phyloP scores from a whole-genome alignment of 352 stramenopile genomes.

The Phytophthora fragariaefolia region DNA sequence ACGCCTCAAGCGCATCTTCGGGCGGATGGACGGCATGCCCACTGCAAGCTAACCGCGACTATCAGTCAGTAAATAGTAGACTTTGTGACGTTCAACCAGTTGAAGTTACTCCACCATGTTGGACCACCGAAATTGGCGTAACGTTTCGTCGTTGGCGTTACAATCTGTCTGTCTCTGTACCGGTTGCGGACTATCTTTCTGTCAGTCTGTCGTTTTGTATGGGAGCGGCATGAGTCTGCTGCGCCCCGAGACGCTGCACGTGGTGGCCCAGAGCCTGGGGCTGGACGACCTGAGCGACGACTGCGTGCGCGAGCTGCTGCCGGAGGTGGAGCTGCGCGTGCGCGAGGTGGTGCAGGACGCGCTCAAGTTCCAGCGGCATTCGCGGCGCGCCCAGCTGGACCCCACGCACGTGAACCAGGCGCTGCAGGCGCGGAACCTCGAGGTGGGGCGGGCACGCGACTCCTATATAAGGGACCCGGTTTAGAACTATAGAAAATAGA shows the following conservation, averaged over 20 bases:
- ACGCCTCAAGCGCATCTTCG: slow-evolving; percentile 78
- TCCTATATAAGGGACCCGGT: neutral
- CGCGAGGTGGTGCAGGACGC: slow-evolving; percentile 86
- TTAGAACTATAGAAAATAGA: neutral
- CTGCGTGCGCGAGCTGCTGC: slow-evolving; percentile 71
- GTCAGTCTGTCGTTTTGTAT: slow-evolving; percentile 27
- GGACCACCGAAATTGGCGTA: neutral
- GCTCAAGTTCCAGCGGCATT: slow-evolving; percentile 85
- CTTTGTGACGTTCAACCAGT: neutral
- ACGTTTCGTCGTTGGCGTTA: neutral
- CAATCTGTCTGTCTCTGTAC: neutral
- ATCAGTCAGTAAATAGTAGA: neutral
- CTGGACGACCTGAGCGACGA: slow-evolving; percentile 74
- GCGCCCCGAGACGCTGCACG: slow-evolving; percentile 67
- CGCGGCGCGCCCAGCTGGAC: slow-evolving; percentile 62
- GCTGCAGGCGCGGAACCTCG: slow-evolving; percentile 72
- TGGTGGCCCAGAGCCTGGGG: slow-evolving; percentile 78
- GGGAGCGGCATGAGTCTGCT: slow-evolving; percentile 71
- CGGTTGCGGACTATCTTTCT: neutral
- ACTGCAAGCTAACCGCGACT: slow-evolving; percentile 1
- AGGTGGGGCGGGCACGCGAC: slow-evolving; percentile 30
- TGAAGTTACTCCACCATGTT: slow-evolving; percentile 2
- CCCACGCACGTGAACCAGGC: slow-evolving; percentile 81
- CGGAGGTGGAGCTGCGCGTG: slow-evolving; percentile 82
- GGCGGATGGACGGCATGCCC: slow-evolving; percentile 52